Evolutionary conservation across 495 filamentous ascomycete species (phyloP), one percentile per base, ranked within the genome.

Genomic region (Cairneyella variabilis): DNA sequence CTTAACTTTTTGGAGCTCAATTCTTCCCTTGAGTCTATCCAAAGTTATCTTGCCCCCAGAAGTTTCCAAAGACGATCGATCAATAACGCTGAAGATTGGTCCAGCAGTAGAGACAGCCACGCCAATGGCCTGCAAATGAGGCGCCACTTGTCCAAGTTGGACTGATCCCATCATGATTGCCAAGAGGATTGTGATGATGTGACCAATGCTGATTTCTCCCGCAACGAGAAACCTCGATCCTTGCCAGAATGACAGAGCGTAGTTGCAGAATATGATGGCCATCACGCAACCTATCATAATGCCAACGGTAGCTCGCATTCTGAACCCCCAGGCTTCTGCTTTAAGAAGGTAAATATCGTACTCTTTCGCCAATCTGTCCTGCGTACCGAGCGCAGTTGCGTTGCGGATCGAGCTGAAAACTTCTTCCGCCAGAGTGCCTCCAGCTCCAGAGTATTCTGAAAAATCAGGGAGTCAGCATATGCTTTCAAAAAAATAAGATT

Each of bases 191-290:
- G 55, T 58, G 20, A 53, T 17, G 17, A 51, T 58, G 6, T 44
- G n/a, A 2, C 49, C 38, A 37, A 53, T n/a, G n/a, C 11, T 43
- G 8, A 51, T 36, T 5, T 53, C 39, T 3, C 55, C 55, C 0
- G 21, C 11, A 23, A 53, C 55, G 5, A 58, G 44, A 22, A 53
- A 48, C 12, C 48, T 18, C 18, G 55, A 58, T 0, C 82, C 83
- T 59, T 85, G 76, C 81, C 81, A 87, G 54, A 84, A 86, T 3
- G 82, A 78, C 21, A 87, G 66, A 34, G 76, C 80, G 56, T 83
- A 83, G 1, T 76, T 80, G n/a, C 73, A 72, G 51, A 79, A 85
- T 0, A 44, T 49, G 16, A 48, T 57, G 18, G 69, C 67, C 17
- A 66, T 71, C 3, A 77, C 77, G 45, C 83, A 74, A 43, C 85